phyloP scores from a whole-genome alignment of 2,329 filamentous ascomycete species.

The Aspergillus sp. region DNA sequence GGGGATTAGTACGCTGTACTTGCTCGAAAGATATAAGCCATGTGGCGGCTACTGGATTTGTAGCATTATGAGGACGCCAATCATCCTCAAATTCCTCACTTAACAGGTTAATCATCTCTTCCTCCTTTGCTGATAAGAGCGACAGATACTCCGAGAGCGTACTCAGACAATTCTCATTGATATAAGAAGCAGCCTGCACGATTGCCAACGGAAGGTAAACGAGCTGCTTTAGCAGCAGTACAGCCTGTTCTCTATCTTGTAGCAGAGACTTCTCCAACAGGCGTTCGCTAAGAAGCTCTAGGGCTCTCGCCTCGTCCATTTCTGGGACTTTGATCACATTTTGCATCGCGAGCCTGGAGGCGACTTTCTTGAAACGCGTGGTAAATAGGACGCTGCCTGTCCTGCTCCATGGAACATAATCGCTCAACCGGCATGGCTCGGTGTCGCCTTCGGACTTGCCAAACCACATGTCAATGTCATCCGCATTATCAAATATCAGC shows the following conservation, averaged over 20 bases:
- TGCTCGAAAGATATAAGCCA: conserved; percentile 21
- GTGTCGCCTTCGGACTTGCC: neutral
- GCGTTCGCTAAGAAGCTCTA: neutral
- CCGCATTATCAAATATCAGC: conserved; percentile 31
- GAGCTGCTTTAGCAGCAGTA: conserved; percentile 25
- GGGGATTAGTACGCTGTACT: conserved; percentile 16
- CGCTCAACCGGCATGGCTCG: neutral
- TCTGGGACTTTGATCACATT: too few relatives aligned
- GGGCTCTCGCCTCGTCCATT: neutral
- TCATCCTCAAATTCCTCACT: conserved; percentile 15
- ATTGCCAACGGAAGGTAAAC: conserved; percentile 35
- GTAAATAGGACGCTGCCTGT: conserved; percentile 34
- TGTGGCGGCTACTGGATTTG: conserved; percentile 15
- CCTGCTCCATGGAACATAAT: conserved; percentile 24
- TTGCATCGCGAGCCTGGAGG: too few relatives aligned
- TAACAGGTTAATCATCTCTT: neutral
- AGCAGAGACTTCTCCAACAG: conserved; percentile 6
- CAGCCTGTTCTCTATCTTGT: conserved; percentile 7
- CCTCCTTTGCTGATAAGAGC: conserved; percentile 14
- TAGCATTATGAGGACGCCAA: conserved; percentile 4
- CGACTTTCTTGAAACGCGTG: conserved; percentile 1
- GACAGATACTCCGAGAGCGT: neutral
- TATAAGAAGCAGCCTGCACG: conserved; percentile 30
- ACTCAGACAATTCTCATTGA: conserved; percentile 13
- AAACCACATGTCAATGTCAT: conserved; percentile 27